Percentiles rank a stretch among this genome's conserved stretches.
Evolutionary conservation across 805 yeast genomes (phyloP).

Genomic region (Saturnispora serradocipensis): DNA sequence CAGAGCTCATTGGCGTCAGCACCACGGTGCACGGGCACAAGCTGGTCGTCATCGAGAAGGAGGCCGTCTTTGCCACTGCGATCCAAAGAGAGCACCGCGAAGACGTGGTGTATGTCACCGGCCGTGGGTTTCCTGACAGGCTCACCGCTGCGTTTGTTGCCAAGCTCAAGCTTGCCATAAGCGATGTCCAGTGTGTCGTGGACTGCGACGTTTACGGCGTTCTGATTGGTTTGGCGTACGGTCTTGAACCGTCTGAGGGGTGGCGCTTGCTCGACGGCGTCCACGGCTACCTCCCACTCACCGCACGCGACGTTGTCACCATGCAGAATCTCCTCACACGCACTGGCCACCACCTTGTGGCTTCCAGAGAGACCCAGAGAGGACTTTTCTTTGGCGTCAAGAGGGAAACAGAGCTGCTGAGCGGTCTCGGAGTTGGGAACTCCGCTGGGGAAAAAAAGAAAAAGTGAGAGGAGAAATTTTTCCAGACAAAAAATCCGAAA

Average conservation of each 20-base stretch:
- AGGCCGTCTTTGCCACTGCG: constrained; percentile 36
- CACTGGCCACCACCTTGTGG: background rate
- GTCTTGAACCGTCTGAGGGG: constrained; percentile 1
- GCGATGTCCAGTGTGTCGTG: constrained; percentile 39
- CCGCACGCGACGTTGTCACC: constrained; percentile 1
- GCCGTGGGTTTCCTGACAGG: constrained; percentile 60
- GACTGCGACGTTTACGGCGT: constrained; percentile 64
- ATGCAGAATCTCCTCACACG: background rate
- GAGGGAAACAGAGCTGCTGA: constrained; percentile 8
- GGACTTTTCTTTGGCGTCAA: constrained; percentile 11
- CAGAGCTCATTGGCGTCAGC: constrained; percentile 5
- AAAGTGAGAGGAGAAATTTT: background rate
- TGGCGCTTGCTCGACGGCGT: background rate
- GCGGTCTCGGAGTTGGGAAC: constrained; percentile 2
- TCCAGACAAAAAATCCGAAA: background rate
- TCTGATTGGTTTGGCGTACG: constrained; percentile 27
- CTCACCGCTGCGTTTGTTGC: constrained; percentile 35
- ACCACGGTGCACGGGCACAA: constrained; percentile 7
- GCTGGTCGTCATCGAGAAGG: constrained; percentile 44
- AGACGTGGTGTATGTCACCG: constrained; percentile 38
- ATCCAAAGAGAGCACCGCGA: constrained; percentile 4
- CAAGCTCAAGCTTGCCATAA: constrained; percentile 17
- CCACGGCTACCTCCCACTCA: constrained; percentile 4
- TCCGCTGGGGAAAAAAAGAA: background rate
- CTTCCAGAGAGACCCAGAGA: constrained; percentile 9